Conservation (phyloP, 768 basidiomycete species). For the Tulasnella sp. region DNA sequence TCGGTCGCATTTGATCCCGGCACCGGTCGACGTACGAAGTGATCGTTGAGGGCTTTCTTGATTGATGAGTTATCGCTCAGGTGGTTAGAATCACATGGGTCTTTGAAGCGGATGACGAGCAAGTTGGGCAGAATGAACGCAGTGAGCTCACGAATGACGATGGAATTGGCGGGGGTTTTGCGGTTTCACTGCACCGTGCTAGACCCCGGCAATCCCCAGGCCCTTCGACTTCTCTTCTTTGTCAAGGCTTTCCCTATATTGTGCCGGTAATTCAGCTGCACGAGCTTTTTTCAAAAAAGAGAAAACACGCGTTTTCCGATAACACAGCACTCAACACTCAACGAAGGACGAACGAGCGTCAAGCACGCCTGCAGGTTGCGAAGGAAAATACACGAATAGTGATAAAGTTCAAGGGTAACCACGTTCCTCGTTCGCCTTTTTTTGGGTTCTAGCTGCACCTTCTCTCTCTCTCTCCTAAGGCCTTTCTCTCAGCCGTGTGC, state of each 20-base stretch:
- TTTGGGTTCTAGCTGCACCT: not conserved
- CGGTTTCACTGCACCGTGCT: not conserved
- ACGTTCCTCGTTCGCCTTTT: not conserved
- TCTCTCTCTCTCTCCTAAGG: not conserved
- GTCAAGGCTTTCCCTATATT: not conserved
- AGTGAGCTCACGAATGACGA: not conserved
- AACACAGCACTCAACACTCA: not conserved
- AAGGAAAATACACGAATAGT: not conserved
- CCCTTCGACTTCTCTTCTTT: not conserved
- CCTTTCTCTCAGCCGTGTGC: not conserved
- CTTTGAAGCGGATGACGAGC: not conserved
- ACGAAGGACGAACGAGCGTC: not conserved
- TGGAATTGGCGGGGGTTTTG: not conserved
- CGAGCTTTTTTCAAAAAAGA: not conserved
- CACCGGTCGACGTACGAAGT: not conserved
- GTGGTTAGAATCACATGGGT: not conserved
- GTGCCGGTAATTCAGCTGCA: not conserved
- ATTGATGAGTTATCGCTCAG: not conserved
- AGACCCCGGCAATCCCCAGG: not conserved
- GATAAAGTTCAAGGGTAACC: constrained; percentile 1
- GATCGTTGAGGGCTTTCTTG: not conserved
- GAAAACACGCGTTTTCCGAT: not conserved
- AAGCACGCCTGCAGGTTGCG: not conserved
- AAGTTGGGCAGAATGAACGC: not conserved
- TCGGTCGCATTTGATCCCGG: not conserved